Base-by-base conservation (phyloP, 2,329 filamentous ascomycete species). In the Tolypocladium ophioglossoides region DNA sequence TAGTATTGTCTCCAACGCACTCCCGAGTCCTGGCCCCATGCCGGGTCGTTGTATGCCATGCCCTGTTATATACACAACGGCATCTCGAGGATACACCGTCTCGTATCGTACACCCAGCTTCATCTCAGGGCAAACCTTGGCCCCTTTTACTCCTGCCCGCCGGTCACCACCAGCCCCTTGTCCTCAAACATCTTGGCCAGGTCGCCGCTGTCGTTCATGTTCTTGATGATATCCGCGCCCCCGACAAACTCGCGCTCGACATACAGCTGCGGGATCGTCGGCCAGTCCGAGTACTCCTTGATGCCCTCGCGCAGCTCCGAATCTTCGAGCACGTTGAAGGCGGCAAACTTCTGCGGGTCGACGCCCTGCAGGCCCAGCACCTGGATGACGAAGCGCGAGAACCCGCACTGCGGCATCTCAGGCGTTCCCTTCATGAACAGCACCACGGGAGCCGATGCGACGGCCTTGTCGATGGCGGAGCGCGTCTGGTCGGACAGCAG, bases 351-450 rank as follows among this genome's bases (percentile, higher is more conserved):
- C 60, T 81, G 79, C 18, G 94, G 94, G 74, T 97, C 89, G 58
- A 99, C 91, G 59, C 94, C 94, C 74, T 99, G 92, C 65, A 96
- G 74, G 55, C 92, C 90, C 59, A 99, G 78, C 64, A 99, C 91
- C 78, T 97, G 91, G 69, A 99, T 95, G 68, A 83, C 90, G 53
- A 92, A 92, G 64, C 91, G 84, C 56, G 92, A 97, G 78, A 96
- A 99, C 48, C 94, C 94, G 73, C 94, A 99, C 72, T 96, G 91
- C 22, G 94, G 94, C 57, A 84, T 89, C 74, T 96, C 91, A 55
- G 94, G 94, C 1, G 94, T 97, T 56, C 94, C 94, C 78, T 99
- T 99, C 94, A 99, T 99, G 78, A 99, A 99, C 55, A 99, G 79
- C 1, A 99, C 94, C 0, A 99, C 92, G 2, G 92, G 92, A 0